Conservation (phyloP, 495 filamentous ascomycete species). For the Neurospora cerealis region DNA sequence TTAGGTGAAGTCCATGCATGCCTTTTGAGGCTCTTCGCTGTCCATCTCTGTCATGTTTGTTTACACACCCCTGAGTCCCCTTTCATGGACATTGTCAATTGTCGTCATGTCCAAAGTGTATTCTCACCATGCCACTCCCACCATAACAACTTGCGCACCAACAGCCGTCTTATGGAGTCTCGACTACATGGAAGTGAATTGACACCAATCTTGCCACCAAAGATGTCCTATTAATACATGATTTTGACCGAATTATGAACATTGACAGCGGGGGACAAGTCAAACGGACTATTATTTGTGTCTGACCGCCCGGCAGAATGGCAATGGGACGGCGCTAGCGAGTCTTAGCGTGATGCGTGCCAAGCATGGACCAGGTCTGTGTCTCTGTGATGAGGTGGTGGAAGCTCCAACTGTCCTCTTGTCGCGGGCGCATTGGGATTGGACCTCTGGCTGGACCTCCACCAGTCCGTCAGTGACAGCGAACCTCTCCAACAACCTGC, state of each 20-base stretch:
- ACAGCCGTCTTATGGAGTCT: no score
- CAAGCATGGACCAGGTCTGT: conserved; percentile 11
- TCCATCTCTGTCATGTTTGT: neutral
- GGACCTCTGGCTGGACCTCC: neutral
- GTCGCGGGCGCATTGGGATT: neutral
- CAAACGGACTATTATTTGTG: neutral
- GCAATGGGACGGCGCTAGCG: conserved; percentile 2
- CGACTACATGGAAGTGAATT: neutral
- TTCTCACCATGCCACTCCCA: neutral
- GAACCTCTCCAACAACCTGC: conserved; percentile 12
- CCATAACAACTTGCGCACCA: neutral
- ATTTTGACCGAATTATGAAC: neutral
- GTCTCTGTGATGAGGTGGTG: conserved; percentile 5
- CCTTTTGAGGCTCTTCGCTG: neutral
- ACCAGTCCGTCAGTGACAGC: neutral
- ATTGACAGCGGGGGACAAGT: neutral
- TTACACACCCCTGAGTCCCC: neutral
- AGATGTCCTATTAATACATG: neutral
- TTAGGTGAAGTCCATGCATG: neutral
- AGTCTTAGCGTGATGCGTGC: conserved; percentile 11
- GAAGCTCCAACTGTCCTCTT: conserved; percentile 37
- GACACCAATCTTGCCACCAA: neutral
- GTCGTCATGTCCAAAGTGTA: neutral
- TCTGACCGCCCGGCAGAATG: conserved; percentile 13
- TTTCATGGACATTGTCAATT: neutral